phyloP scores from a whole-genome alignment of 2,329 filamentous ascomycete species.

The Pseudocercospora musae region DNA sequence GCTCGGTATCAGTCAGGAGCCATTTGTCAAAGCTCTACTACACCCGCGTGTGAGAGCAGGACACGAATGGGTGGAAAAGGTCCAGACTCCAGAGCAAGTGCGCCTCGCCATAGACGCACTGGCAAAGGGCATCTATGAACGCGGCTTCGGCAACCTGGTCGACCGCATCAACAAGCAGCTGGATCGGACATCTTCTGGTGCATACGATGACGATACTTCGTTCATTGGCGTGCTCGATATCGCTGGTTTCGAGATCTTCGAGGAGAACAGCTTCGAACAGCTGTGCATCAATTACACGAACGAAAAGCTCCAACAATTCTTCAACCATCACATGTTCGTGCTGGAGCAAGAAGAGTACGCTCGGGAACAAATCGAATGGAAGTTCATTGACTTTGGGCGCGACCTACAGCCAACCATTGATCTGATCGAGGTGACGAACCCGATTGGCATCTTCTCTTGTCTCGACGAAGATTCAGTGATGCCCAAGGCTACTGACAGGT shows the following conservation, averaged over 20 bases:
- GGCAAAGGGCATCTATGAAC: conserved; percentile 95
- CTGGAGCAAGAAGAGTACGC: conserved; percentile 98
- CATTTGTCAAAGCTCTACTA: conserved; percentile 82
- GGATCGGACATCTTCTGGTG: conserved; percentile 67
- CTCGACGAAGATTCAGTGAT: conserved; percentile 97
- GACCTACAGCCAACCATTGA: conserved; percentile 97
- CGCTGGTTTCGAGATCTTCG: conserved; percentile 97
- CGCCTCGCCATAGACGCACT: conserved; percentile 84
- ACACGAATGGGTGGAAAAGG: conserved; percentile 97
- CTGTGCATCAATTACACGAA: conserved; percentile 99
- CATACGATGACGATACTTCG: conserved; percentile 80
- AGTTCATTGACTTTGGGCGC: conserved; percentile 98
- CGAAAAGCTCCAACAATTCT: conserved; percentile 98
- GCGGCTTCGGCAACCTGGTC: conserved; percentile 90
- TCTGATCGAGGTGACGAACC: conserved; percentile 90
- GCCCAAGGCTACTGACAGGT: conserved; percentile 96
- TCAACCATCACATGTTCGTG: conserved; percentile 99
- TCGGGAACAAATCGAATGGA: conserved; percentile 96
- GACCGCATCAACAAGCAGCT: conserved; percentile 87
- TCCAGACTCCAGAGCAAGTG: conserved; percentile 95
- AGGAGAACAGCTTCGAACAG: conserved; percentile 97
- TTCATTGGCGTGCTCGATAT: conserved; percentile 99
- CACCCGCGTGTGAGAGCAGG: conserved; percentile 95
- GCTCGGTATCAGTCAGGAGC: conserved; percentile 77
- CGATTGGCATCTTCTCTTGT: conserved; percentile 98